Evolutionary conservation across 441 rosid species (phyloP).

Genomic region (Mallotus repandus): DNA sequence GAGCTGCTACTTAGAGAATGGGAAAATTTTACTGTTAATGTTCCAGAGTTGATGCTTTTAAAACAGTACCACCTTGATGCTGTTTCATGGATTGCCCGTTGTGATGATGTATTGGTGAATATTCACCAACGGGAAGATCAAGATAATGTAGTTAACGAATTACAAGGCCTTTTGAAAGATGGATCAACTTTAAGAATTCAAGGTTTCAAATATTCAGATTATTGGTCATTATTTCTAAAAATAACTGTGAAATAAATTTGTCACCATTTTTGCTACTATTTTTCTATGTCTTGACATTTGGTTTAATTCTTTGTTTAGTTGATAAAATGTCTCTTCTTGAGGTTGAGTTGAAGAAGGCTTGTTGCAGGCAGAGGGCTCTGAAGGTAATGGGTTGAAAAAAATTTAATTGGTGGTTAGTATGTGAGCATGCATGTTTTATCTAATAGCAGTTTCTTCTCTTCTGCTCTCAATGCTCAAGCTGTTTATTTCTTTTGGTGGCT

Average conservation of each 20-base stretch:
- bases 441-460: neutral
- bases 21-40: constrained; percentile 43
- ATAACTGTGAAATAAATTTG: constrained; percentile 6
- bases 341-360: constrained; percentile 82
- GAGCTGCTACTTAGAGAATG: constrained; percentile 63
- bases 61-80: constrained; percentile 63
- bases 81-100: constrained; percentile 59
- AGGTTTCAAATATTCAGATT: constrained; percentile 45
- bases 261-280: constrained; percentile 14
- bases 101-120: constrained; percentile 47
- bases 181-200: constrained; percentile 72
- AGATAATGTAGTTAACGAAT: constrained; percentile 54
- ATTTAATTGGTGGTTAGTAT: neutral
- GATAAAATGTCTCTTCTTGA: constrained; percentile 67
- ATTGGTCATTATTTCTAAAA: constrained; percentile 11
- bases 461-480: neutral
- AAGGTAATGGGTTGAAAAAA: constrained; percentile 41
- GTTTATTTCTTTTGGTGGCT: constrained; percentile 2
- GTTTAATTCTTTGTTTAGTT: constrained; percentile 42
- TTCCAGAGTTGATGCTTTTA: constrained; percentile 73
- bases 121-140: constrained; percentile 60
- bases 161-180: constrained; percentile 58
- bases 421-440: neutral
- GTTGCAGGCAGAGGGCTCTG: constrained; percentile 70
- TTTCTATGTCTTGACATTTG: constrained; percentile 20